Evolutionary conservation across 306 rosid species (phyloP), one percentile per base, ranked within the genome.

Genomic region (Fragaria vesca): DNA sequence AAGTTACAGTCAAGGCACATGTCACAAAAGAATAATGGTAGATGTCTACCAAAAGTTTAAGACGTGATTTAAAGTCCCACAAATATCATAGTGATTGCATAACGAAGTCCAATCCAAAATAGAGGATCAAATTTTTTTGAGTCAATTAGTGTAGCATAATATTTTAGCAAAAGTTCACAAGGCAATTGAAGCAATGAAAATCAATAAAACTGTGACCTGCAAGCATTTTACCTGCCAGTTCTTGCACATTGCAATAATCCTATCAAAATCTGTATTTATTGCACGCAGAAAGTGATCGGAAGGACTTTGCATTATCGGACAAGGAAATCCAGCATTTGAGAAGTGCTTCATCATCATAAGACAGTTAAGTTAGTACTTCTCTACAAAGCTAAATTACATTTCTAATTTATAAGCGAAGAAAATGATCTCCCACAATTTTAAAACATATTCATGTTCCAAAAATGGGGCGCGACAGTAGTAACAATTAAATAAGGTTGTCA

Each of bases 271-370:
- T 21, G 99, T 90, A 87, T 96, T 96, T 77, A 96, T 93, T 65
- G 99, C 99, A 0, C 99, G 98, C 73, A 96, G 77, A 83, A 96
- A 96, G 86, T 96, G 99, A 84, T 96, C 99, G 7, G 99, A 93
- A 76, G 99, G 99, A 81, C 99, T 96, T 96, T 96, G 99, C 99
- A 96, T 96, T 82, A 96, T 96, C 50, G 99, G 99, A 79, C 99
- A 96, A 50, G 99, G 99, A 80, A 96, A 96, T 90, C 99, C 99
- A 77, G 99, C 99, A 81, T 96, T 96, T 76, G 99, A 88, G 82
- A 96, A 96, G 93, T 96, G 99, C 99, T 96, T 81, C 83, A 90
- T 81, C 71, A 85, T 77, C 79, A 87, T 79, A 83, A 74, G 79
- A 72, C 47, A 76, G 1, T 67, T 50, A 62, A 78, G 75, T 88